A percentile compares a stretch with the other conserved stretches of the same genome.
Evolutionary conservation across 352 stramenopile species (phyloP).

Genomic region (Aphanomyces stellatus): DNA sequence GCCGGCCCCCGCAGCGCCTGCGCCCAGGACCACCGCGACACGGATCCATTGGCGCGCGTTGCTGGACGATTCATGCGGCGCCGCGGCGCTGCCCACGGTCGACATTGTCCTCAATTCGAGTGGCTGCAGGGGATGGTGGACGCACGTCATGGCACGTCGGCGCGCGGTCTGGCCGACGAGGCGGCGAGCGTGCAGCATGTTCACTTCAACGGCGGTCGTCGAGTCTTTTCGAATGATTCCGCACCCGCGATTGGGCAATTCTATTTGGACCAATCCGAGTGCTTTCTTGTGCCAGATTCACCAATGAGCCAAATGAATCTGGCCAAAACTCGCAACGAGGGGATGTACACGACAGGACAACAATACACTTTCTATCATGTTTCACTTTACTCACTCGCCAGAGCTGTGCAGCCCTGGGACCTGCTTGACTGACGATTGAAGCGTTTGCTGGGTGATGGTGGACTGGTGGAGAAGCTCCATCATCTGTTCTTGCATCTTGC

Average conservation of each 20-base stretch:
- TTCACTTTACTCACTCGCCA: conserved; percentile 35
- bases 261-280: neutral
- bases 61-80: neutral
- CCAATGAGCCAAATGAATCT: neutral
- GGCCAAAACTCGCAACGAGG: neutral
- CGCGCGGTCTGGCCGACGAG: neutral
- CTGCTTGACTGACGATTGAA: conserved; percentile 47
- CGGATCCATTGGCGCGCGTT: neutral
- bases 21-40: neutral
- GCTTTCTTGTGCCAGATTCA: neutral
- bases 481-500: conserved; percentile 77
- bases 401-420: conserved; percentile 65
- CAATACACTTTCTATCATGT: neutral
- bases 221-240: too few species aligned
- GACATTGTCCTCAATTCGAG: neutral
- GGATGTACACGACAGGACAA: too few species aligned
- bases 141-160: too few species aligned
- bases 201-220: too few species aligned
- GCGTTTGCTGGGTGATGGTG: conserved; percentile 66
- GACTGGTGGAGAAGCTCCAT: conserved; percentile 78
- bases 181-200: too few species aligned
- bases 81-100: neutral
- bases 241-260: too few species aligned
- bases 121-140: too few species aligned
- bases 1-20: neutral